Evolutionary conservation across 306 rosid genomes (phyloP), one percentile per base, ranked within the genome.

Genomic region (Trifolium repens): DNA sequence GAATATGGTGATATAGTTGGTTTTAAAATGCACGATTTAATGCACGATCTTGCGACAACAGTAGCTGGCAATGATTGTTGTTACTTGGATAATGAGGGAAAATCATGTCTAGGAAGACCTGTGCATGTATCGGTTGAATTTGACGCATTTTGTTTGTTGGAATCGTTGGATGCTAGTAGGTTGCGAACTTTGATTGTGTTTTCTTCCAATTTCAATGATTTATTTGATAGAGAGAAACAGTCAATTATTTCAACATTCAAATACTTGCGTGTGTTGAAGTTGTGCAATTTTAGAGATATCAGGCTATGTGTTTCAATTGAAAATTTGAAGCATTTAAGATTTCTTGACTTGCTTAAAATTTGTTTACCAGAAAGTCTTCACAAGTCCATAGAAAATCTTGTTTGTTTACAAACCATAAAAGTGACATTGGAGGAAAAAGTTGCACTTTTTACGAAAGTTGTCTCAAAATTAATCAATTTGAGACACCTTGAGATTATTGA

Each of bases 391-490:
- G n/a, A 42, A 8, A 44, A 46, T 15, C 40, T 46, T 13, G 17
- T 26, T 67, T 22, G 11, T 3, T 27, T 67, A 4, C 72, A 46
- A 24, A 44, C 72, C 6, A 1, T 67, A 6, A 43, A 9, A n/a
- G n/a, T n/a, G n/a, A n/a, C n/a, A 19, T 0, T 0, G 0, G 3
- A 13, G 35, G n/a, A n/a, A n/a, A n/a, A 32, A 32, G 13, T 22
- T 35, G 69, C 1, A 37, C 4, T 13, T 6, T 15, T 3, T 14
- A 14, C 22, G 6, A n/a, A n/a, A 50, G 24, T 0, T 50, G 0
- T 67, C 40, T 44, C 72, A 26, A 67, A 46, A 15, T 46, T 67
- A 14, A 26, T 46, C 13, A 67, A 67, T 24, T 24, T 67, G 58
- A 67, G 58, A 43, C n/a, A n/a, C n/a, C n/a, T n/a, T n/a, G n/a